Percentiles rank a stretch among this genome's conserved stretches.
phyloP scores from a whole-genome alignment of 352 stramenopile genomes.

The Pseudoperonospora humuli region DNA sequence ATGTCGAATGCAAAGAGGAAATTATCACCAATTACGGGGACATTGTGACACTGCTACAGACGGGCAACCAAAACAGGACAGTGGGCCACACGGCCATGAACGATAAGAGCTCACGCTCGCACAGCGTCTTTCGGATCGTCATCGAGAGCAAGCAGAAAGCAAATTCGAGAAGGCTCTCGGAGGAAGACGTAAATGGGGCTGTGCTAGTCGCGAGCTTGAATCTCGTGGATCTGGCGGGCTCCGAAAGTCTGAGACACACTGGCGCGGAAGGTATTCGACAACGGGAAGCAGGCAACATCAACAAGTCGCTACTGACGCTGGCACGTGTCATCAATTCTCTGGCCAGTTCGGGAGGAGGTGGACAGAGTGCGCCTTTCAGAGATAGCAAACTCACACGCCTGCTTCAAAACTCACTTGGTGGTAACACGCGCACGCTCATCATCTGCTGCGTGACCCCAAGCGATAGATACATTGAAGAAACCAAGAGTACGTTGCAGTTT shows the following conservation, averaged over 20 bases:
- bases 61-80: slow-evolving; percentile 59
- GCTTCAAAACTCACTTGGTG: slow-evolving; percentile 86
- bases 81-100: slow-evolving; percentile 78
- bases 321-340: slow-evolving; percentile 91
- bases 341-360: slow-evolving; percentile 22
- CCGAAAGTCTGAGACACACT: slow-evolving; percentile 94
- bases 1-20: slow-evolving; percentile 93
- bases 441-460: slow-evolving; percentile 76
- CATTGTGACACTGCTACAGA: slow-evolving; percentile 47
- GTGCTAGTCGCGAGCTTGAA: slow-evolving; percentile 93
- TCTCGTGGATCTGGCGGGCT: slow-evolving; percentile 97
- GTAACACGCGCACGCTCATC: slow-evolving; percentile 89
- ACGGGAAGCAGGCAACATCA: slow-evolving; percentile 96
- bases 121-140: slow-evolving; percentile 78
- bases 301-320: slow-evolving; percentile 93
- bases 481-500: slow-evolving; percentile 89
- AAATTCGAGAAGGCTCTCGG: slow-evolving; percentile 33
- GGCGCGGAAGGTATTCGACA: slow-evolving; percentile 90
- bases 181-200: slow-evolving; percentile 67
- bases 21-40: slow-evolving; percentile 84
- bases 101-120: slow-evolving; percentile 67
- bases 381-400: slow-evolving; percentile 90
- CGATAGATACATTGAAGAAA: slow-evolving; percentile 74
- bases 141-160: slow-evolving; percentile 76
- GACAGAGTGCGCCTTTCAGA: slow-evolving; percentile 68